Percentiles rank a stretch among this genome's conserved stretches.
These are phyloP conservation scores for Linum lewisii DNA, from an alignment of 345 rosid species.

Conservation along the genomic window DNA sequence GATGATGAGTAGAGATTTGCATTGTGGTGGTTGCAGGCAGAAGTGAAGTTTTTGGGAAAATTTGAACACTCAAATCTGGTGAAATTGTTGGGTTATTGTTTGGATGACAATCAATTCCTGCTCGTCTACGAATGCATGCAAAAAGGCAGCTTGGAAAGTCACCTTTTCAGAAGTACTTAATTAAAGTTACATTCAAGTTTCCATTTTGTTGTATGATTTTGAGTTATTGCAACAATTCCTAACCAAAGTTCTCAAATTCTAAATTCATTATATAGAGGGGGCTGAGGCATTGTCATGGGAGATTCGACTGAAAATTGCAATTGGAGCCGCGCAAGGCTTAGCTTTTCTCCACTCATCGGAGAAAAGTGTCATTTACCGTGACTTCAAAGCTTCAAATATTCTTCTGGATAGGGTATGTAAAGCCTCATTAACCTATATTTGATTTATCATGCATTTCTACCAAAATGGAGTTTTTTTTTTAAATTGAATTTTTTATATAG, in stretches of 20 bases:
- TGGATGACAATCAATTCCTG: constrained; percentile 61
- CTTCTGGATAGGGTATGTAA: constrained; percentile 52
- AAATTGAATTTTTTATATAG: constrained; percentile 18
- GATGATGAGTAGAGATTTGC: neutral
- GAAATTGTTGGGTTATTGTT: constrained; percentile 69
- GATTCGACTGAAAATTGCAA: constrained; percentile 49
- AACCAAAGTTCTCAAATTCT: too few species aligned
- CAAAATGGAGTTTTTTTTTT: too few species aligned
- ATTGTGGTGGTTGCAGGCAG: constrained; percentile 36
- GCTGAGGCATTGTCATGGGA: constrained; percentile 55
- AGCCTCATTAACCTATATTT: too few species aligned
- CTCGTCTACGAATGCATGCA: constrained; percentile 73
- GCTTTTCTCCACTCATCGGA: constrained; percentile 63
- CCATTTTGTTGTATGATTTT: neutral
- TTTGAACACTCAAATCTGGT: constrained; percentile 77
- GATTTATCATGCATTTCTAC: too few species aligned
- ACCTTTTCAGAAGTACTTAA: constrained; percentile 70
- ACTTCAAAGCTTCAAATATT: constrained; percentile 78
- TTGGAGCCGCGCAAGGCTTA: constrained; percentile 76
- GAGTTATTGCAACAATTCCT: too few species aligned
- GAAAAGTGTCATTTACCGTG: constrained; percentile 72
- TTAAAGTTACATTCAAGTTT: too few species aligned
- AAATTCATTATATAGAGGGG: constrained; percentile 41
- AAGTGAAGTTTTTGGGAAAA: constrained; percentile 70
- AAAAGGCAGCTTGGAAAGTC: constrained; percentile 70